Conservation (phyloP, 306 rosid species). For the Trifolium dubium region DNA sequence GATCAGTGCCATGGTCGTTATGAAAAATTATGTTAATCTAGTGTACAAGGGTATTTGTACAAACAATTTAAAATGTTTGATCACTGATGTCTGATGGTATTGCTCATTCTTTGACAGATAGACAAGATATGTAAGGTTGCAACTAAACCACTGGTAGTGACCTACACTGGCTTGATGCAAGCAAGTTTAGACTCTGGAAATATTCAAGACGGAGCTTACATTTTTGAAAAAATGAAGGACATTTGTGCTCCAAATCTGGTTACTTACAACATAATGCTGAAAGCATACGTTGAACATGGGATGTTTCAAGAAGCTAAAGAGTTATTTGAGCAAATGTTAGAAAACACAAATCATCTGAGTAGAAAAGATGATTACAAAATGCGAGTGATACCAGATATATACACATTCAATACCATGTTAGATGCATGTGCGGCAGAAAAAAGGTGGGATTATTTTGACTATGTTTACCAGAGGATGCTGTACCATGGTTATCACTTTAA, state of each 20-base stretch:
- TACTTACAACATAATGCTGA: conserved; percentile 82
- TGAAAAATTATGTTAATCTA: conserved; percentile 21
- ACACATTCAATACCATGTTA: conserved; percentile 82
- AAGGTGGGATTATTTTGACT: conserved; percentile 78
- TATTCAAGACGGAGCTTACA: conserved; percentile 63
- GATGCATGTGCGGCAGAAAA: conserved; percentile 65
- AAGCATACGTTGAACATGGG: conserved; percentile 72
- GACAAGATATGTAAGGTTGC: conserved; percentile 95
- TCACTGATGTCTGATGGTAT: conserved; percentile 27
- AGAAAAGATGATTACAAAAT: conserved; percentile 52
- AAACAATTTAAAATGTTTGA: conserved; percentile 33
- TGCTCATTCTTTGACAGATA: conserved; percentile 58
- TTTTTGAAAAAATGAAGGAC: conserved; percentile 76
- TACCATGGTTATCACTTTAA: conserved; percentile 75
- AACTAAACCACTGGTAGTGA: conserved; percentile 92
- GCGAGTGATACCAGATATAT: conserved; percentile 74
- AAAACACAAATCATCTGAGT: conserved; percentile 49
- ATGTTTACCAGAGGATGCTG: conserved; percentile 67
- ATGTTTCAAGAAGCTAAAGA: conserved; percentile 76
- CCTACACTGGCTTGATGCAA: conserved; percentile 93
- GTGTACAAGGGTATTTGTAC: conserved; percentile 12
- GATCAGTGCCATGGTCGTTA: neutral
- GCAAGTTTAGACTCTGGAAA: conserved; percentile 77
- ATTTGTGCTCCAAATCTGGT: conserved; percentile 88
- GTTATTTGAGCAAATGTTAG: conserved; percentile 68